A percentile compares a stretch with the other conserved stretches of the same genome.
Evolutionary conservation across 2,329 filamentous ascomycete genomes (phyloP).

Genomic region (Trichoderma lentiforme): DNA sequence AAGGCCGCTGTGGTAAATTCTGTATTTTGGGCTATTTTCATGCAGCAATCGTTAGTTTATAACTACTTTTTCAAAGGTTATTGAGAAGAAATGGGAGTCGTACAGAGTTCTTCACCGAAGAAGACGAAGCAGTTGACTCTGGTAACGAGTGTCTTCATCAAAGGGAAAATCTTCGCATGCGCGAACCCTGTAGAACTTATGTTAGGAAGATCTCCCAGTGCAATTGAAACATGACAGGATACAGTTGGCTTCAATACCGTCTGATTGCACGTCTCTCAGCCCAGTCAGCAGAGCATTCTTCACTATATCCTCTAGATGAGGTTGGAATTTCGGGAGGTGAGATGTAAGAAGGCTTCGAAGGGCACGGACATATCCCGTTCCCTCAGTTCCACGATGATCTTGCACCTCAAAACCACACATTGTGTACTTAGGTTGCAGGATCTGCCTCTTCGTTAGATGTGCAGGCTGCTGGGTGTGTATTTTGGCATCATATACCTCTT

Average conservation of each 20-base stretch:
- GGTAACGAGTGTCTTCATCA: neutral
- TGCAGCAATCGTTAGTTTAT: too few relatives aligned
- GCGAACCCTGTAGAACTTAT: neutral
- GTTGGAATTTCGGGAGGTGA: neutral
- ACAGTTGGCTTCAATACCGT: neutral
- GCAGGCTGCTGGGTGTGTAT: neutral
- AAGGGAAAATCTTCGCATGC: neutral
- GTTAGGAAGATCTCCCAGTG: too few relatives aligned
- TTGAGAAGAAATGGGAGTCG: neutral
- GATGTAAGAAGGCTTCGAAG: neutral
- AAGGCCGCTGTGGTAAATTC: neutral
- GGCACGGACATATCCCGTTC: neutral
- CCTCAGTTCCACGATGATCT: neutral
- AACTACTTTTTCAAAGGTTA: neutral
- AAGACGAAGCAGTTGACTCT: neutral
- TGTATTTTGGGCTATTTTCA: neutral
- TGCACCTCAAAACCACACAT: neutral
- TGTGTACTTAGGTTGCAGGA: neutral
- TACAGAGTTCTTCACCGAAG: neutral
- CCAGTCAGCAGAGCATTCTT: fast-evolving
- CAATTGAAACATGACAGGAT: neutral
- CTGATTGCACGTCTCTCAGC: neutral
- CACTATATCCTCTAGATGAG: neutral
- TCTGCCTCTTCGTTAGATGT: neutral
- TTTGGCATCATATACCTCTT: neutral